Base-by-base conservation (phyloP, 495 filamentous ascomycete species). In the Aspergillus olivimuriae region DNA sequence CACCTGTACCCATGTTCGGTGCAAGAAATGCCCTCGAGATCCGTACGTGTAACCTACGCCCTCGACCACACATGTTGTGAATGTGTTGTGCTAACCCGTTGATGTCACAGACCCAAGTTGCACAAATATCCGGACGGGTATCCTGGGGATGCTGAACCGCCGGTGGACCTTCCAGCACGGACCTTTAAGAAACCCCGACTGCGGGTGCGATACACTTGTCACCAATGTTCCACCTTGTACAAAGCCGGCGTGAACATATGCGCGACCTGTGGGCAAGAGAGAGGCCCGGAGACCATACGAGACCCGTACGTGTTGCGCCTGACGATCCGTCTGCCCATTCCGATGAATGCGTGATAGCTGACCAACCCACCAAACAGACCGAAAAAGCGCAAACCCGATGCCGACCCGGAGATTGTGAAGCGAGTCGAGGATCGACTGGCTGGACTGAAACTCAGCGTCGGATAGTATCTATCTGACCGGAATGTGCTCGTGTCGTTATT, bases 11-110 rank as follows among this genome's bases (percentile, higher is more conserved):
- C 90, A 96, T 65, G 55, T 73, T 19, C 83, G 87, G 28, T 95
- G 90, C 76, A 84, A 78, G 50, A 77, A 75, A 43, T 95, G 89
- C 63, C 88, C 86, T 10, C 69, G 89, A 31, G 82, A 87, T 45
- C 87, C 88, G 83, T 89, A 80, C 62, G 84, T 81, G 40, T 34
- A 32, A 22, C 43, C 21, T 16, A 31, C 5, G 14, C 16, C 15
- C 11, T 5, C 17, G 17, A 2, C 4, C 14, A 10, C 22, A 10
- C 4, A 9, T 6, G 17, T 3, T 39, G 11, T 22, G 16, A 19
- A 12, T 10, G 5, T 18, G 4, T 53, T 47, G 44, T 22, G 16
- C 39, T 49, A 43, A 43, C 9, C 5, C 32, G 15, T 7, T 34
- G 4, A 15, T 18, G 9, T 28, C 33, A 3, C 57, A 87, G 82